Base-by-base conservation (phyloP, 2,329 filamentous ascomycete genomes). In the Neonectria coccinea region DNA sequence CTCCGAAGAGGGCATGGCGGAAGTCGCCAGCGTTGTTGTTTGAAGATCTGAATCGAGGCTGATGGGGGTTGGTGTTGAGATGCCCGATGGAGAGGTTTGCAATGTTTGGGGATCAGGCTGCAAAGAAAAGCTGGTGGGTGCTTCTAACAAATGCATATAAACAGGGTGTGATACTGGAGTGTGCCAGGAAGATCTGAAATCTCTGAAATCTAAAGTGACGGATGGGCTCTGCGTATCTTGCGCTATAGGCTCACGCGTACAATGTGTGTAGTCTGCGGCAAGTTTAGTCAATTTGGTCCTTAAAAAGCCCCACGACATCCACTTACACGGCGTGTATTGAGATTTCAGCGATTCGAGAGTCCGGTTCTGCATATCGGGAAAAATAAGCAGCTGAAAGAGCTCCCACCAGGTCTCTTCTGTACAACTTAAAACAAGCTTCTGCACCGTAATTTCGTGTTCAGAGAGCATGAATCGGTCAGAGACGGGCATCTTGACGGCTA, bases 381-480 rank as follows among this genome's bases (percentile, higher is more conserved):
- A 2, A 16, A 41, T 14, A 3, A 41, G 39, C 18, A 41, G 16
- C 16, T 41, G 16, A 41, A 41, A 41, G n/a, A 41, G 16, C n/a
- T 41, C n/a, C 39, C 39, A 41, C 39, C 39, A 41, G 39, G 7
- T 18, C 8, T 41, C 39, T 41, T 41, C 39, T 3, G 39, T 16
- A 41, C 2, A 4, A 7, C 39, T 7, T 18, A 16, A 18, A n/a
- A 16, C 39, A n/a, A 41, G 39, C n/a, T 6, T 36, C 33, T 36
- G 4, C 14, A 36, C 33, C 4, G 3, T 36, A 5, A 3, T 4
- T 29, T 60, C 58, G 12, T 60, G 18, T 39, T 55, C 41, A n/a
- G 16, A 5, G 8, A 20, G 25, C 58, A 60, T 60, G 12, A 60
- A 60, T 3, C 50, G 31, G 14, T 55, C 58, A 9, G 39, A 12